A percentile compares a stretch with the other conserved stretches of the same genome.
phyloP scores from a whole-genome alignment of 2,329 filamentous ascomycete genomes.

The Penicillium sp. region DNA sequence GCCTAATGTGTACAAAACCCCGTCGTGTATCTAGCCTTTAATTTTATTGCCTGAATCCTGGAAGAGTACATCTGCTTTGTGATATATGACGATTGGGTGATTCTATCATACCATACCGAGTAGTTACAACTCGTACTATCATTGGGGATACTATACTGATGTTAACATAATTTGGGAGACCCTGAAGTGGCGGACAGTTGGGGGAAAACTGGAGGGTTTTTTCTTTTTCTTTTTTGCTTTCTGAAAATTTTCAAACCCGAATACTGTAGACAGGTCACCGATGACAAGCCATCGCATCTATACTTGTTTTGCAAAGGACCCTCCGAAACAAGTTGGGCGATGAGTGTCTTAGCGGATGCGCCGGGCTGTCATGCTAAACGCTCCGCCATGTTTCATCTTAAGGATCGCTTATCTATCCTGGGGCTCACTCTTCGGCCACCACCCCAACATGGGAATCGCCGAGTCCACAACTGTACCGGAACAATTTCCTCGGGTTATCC shows the following conservation, averaged over 20 bases:
- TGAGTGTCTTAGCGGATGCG: constrained; percentile 4
- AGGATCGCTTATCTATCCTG: constrained; percentile 20
- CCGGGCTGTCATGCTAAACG: constrained; percentile 11
- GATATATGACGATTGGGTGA: neutral
- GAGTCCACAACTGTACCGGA: constrained; percentile 17
- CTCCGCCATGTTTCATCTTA: constrained; percentile 28
- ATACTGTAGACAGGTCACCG: neutral
- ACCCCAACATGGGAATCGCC: constrained; percentile 18
- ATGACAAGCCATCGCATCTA: too few species aligned
- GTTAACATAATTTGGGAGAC: too few species aligned
- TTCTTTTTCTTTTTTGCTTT: too few species aligned
- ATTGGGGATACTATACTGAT: too few species aligned
- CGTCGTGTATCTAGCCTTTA: neutral
- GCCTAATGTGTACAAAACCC: neutral
- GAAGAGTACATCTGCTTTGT: neutral
- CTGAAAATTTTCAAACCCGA: neutral
- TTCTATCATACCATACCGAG: neutral
- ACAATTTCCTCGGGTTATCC: constrained; percentile 19
- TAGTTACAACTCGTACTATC: too few species aligned
- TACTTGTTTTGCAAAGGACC: constrained; percentile 12
- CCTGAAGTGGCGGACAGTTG: too few species aligned
- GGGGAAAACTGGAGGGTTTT: neutral
- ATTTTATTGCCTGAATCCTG: neutral
- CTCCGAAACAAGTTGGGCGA: constrained; percentile 13
- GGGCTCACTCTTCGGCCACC: constrained; percentile 14